These are phyloP conservation scores for Scleromitrula shiraiana DNA, from an alignment of 2,329 filamentous ascomycete genomes.

Conservation along the genomic window DNA sequence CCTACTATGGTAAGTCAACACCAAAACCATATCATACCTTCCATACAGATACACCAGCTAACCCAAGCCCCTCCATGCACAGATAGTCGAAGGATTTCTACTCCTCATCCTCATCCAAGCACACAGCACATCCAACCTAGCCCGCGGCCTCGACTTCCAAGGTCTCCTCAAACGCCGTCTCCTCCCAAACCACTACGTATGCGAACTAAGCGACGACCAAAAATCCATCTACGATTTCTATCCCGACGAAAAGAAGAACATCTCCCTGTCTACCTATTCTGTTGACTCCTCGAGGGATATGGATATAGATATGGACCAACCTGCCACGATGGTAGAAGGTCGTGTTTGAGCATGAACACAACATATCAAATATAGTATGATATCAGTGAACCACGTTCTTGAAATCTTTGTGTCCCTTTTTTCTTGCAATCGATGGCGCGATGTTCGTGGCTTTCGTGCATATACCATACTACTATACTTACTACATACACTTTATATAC, in stretches of 20 bases:
- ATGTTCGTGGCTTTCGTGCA: no score
- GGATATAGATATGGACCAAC: not conserved
- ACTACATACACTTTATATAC: not conserved
- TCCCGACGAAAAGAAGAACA: not conserved
- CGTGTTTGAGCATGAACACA: not conserved
- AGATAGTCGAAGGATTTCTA: constrained; percentile 28
- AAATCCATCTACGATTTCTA: not conserved
- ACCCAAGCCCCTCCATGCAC: not conserved
- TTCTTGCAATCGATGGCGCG: no score
- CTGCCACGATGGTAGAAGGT: not conserved
- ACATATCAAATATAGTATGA: no score
- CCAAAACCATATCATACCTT: constrained; percentile 24
- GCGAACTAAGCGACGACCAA: not conserved
- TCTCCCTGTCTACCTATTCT: not conserved
- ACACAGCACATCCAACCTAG: constrained; percentile 24
- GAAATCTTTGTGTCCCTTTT: no score
- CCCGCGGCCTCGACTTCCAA: constrained; percentile 22
- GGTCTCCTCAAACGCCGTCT: constrained; percentile 25
- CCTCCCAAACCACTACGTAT: constrained; percentile 19
- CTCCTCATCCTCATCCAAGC: constrained; percentile 27
- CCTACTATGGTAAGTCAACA: constrained; percentile 22
- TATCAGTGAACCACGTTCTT: no score
- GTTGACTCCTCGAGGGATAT: no score
- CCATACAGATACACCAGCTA: constrained; percentile 26
- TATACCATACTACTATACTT: not conserved